Percentiles rank a stretch among this genome's conserved stretches.
Conservation (phyloP, 805 yeast species). For the Yamadazyma kitorensis region DNA sequence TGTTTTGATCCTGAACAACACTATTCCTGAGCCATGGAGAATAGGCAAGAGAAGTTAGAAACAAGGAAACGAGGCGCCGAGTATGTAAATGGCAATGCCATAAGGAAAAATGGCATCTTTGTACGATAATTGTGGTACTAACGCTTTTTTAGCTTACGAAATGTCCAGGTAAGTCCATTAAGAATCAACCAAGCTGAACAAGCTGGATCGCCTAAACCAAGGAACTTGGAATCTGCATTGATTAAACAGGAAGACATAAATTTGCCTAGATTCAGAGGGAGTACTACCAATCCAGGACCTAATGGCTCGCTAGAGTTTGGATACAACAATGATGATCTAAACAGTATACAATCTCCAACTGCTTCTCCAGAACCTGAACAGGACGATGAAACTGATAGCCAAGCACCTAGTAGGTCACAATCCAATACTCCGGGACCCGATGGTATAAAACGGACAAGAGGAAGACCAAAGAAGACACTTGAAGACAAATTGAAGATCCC, state of each 20-base stretch:
- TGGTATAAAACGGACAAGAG: conserved; percentile 6
- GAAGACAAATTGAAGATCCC: too few species aligned
- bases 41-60: conserved; percentile 21
- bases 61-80: conserved; percentile 41
- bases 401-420: conserved; percentile 6
- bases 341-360: background rate
- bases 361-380: too few species aligned
- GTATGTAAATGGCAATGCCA: too few species aligned
- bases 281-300: conserved; percentile 3
- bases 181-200: conserved; percentile 3
- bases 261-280: conserved; percentile 11
- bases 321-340: background rate
- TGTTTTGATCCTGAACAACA: too few species aligned
- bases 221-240: conserved; percentile 24
- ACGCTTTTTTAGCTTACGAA: conserved; percentile 10
- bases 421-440: background rate
- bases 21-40: conserved; percentile 3
- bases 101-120: too few species aligned
- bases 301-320: background rate
- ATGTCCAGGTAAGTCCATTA: conserved; percentile 12
- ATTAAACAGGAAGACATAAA: conserved; percentile 18
- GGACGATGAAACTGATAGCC: too few species aligned
- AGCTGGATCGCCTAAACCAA: conserved; percentile 9
- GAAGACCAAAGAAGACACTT: conserved; percentile 13
- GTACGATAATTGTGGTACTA: background rate